A percentile compares a stretch with the other conserved stretches of the same genome.
Evolutionary conservation across 306 rosid species (phyloP).

Genomic region (Oxytropis ochrocephala): DNA sequence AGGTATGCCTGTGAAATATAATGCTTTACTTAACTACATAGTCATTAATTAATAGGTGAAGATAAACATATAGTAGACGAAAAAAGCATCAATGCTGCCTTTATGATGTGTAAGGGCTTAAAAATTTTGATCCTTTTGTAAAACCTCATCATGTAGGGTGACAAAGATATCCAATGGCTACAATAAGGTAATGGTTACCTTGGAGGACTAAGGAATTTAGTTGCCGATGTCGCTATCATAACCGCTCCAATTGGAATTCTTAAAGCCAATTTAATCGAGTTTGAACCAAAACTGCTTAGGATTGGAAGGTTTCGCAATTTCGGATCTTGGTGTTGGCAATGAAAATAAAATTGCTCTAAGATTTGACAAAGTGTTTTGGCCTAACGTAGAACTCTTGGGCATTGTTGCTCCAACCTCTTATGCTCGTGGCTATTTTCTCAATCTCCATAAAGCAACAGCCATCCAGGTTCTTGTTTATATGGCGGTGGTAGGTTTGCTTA

Average conservation of each 20-base stretch:
- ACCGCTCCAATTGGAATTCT: constrained; percentile 67
- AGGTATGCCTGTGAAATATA: too few relatives aligned
- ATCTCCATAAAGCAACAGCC: constrained; percentile 74
- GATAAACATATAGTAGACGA: too few relatives aligned
- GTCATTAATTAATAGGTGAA: too few relatives aligned
- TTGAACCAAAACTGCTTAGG: constrained; percentile 59
- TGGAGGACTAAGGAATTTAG: constrained; percentile 45
- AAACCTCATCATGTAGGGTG: too few relatives aligned
- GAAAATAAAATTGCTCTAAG: too few relatives aligned
- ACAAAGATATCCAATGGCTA: constrained; percentile 43
- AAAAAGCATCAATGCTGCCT: too few relatives aligned
- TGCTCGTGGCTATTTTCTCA: constrained; percentile 69
- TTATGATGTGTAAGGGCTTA: too few relatives aligned
- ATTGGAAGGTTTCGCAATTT: constrained; percentile 68
- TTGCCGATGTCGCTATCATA: constrained; percentile 44
- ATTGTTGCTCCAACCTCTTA: constrained; percentile 60
- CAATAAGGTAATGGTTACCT: constrained; percentile 55
- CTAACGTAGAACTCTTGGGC: constrained; percentile 63
- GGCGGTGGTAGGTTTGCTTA: constrained; percentile 73
- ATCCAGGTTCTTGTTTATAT: constrained; percentile 69
- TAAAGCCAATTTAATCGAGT: constrained; percentile 63
- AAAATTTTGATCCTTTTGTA: too few relatives aligned
- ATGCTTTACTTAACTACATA: too few relatives aligned
- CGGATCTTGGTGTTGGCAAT: constrained; percentile 79
- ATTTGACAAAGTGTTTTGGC: constrained; percentile 70